A percentile compares a stretch with the other conserved stretches of the same genome.
Conservation (phyloP, 1,139 yeast genomes). For the Suhomyces ambrosiae region DNA sequence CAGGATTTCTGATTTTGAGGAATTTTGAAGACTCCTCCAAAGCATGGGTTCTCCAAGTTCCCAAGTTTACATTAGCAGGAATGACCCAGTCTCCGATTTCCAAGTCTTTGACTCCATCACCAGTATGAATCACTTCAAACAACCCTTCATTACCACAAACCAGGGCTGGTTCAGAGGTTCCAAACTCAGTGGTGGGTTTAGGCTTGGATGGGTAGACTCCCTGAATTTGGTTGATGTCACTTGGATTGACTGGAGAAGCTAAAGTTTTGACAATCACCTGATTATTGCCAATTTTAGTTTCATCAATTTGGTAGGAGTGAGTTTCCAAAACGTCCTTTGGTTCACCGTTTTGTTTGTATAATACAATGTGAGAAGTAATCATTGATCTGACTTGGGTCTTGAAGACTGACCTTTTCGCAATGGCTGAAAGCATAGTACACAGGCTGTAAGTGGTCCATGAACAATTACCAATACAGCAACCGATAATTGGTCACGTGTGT, state of each 20-base stretch:
- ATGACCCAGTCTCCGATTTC: conserved; percentile 86
- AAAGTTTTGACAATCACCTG: conserved; percentile 61
- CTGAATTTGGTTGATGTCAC: conserved; percentile 86
- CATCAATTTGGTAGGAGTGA: conserved; percentile 54
- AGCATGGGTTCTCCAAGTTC: conserved; percentile 94
- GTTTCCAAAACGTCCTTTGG: conserved; percentile 58
- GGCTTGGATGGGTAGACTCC: conserved; percentile 95
- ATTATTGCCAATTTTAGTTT: conserved; percentile 40
- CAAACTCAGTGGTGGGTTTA: conserved; percentile 46
- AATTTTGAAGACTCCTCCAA: conserved; percentile 53
- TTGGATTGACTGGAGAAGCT: conserved; percentile 92
- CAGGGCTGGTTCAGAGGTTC: conserved; percentile 64
- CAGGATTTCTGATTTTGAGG: conserved; percentile 52
- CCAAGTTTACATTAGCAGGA: conserved; percentile 80
- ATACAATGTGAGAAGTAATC: conserved; percentile 60
- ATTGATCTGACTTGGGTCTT: conserved; percentile 32
- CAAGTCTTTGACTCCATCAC: conserved; percentile 53
- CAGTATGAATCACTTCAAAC: conserved; percentile 77
- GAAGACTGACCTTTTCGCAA: conserved; percentile 8
- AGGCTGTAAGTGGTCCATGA: background rate
- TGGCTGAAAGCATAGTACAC: conserved; percentile 9
- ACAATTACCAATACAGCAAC: background rate
- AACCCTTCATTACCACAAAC: conserved; percentile 95
- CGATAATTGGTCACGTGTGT: background rate
- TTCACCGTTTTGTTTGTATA: conserved; percentile 60